These are phyloP conservation scores for Solanum bulbocastanum DNA, from an alignment of 257 asterid species.

Conservation along the genomic window DNA sequence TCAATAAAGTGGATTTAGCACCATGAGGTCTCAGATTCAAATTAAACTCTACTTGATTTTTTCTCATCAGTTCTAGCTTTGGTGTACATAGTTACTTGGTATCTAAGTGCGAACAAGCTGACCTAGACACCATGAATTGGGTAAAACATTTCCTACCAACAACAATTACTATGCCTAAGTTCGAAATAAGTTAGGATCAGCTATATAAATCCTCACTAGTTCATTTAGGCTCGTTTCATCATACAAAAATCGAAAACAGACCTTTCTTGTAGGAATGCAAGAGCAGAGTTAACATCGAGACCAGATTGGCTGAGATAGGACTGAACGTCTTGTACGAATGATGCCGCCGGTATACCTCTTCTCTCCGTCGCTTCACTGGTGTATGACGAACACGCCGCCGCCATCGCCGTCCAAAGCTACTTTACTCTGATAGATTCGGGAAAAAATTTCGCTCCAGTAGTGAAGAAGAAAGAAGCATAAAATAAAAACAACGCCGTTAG, in stretches of 20 bases:
- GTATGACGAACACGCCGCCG: background rate
- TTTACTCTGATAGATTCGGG: background rate
- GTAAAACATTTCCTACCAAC: background rate
- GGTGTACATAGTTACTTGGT: background rate
- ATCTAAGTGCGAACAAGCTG: background rate
- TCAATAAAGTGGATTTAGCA: background rate
- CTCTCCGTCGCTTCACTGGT: conserved; percentile 38
- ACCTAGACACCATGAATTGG: background rate
- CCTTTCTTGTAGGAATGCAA: conserved; percentile 93
- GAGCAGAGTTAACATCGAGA: conserved; percentile 74
- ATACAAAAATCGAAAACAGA: background rate
- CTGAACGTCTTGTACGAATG: conserved; percentile 89
- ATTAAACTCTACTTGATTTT: background rate
- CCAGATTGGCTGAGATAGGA: conserved; percentile 61
- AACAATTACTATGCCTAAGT: background rate
- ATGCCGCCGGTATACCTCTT: conserved; percentile 88
- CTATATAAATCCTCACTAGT: background rate
- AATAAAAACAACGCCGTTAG: background rate
- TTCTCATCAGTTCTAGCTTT: background rate
- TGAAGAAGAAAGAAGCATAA: background rate
- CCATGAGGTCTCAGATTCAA: background rate
- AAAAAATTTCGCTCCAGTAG: background rate
- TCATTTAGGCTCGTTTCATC: background rate
- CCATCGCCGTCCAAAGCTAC: background rate
- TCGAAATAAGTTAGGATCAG: background rate